These are phyloP conservation scores for Mycena alexandri DNA, from an alignment of 768 basidiomycete species.

Conservation along the genomic window DNA sequence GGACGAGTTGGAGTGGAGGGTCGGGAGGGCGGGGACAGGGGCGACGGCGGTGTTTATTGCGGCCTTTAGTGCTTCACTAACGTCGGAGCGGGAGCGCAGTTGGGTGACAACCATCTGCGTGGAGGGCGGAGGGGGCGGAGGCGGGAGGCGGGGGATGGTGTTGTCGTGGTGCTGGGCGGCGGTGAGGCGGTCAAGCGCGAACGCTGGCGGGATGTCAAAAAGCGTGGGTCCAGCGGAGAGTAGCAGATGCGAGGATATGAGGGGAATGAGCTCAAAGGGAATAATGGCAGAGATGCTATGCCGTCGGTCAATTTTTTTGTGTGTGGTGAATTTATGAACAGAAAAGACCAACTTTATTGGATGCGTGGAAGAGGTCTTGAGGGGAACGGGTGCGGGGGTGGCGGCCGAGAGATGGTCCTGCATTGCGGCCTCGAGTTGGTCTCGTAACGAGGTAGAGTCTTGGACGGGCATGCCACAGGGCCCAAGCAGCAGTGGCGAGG, in stretches of 20 bases:
- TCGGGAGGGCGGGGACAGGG: constrained; percentile 15
- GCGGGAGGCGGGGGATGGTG: constrained; percentile 36
- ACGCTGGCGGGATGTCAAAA: constrained; percentile 59
- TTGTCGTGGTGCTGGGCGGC: constrained; percentile 28
- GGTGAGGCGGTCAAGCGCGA: constrained; percentile 59
- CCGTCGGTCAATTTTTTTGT: neutral
- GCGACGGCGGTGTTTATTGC: constrained; percentile 52
- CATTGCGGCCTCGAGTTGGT: constrained; percentile 68
- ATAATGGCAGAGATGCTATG: constrained; percentile 74
- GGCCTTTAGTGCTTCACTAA: constrained; percentile 52
- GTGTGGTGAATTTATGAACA: constrained; percentile 24
- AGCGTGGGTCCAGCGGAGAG: constrained; percentile 54
- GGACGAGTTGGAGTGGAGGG: constrained; percentile 29
- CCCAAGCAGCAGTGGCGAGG: constrained; percentile 45
- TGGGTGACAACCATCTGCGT: constrained; percentile 34
- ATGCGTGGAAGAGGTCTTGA: constrained; percentile 85
- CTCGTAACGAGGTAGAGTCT: constrained; percentile 41
- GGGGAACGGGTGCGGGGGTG: constrained; percentile 26
- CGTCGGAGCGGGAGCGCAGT: constrained; percentile 42
- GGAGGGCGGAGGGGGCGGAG: constrained; percentile 36
- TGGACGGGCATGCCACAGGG: constrained; percentile 41
- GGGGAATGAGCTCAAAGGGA: constrained; percentile 67
- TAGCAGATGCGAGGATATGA: constrained; percentile 63
- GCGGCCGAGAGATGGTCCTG: constrained; percentile 50
- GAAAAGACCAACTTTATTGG: constrained; percentile 80